Conservation (phyloP, 129 eudicot species). For the Cynara cardunculus region DNA sequence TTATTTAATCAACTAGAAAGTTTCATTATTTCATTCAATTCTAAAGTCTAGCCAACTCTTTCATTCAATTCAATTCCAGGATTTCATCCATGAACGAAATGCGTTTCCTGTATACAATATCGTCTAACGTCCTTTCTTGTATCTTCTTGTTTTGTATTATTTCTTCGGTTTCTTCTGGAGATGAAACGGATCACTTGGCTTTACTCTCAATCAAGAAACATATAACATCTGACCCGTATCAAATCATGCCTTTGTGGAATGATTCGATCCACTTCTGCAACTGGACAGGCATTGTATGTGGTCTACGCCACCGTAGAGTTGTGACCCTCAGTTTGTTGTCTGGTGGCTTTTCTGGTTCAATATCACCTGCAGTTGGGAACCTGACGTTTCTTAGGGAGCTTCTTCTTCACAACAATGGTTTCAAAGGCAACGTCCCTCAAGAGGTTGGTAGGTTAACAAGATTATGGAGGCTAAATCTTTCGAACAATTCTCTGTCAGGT, state of each 20-base stretch:
- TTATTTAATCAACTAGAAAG: no score
- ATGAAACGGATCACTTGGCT: constrained; percentile 8
- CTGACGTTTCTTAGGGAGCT: constrained; percentile 27
- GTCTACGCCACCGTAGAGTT: constrained; percentile 20
- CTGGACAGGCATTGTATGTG: neutral
- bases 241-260: constrained; percentile 12
- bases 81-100: neutral
- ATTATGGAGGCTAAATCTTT: constrained; percentile 11
- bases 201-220: constrained; percentile 12
- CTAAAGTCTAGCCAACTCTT: no score
- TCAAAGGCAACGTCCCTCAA: constrained; percentile 22
- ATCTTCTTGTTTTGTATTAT: neutral
- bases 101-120: neutral
- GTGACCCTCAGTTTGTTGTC: constrained; percentile 20
- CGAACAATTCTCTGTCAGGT: constrained; percentile 29
- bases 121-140: neutral
- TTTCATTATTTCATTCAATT: neutral
- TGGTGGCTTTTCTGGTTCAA: constrained; percentile 18
- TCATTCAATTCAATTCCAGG: no score
- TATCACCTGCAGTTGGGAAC: constrained; percentile 34
- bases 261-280: neutral
- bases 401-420: constrained; percentile 22
- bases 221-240: constrained; percentile 13
- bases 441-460: constrained; percentile 23
- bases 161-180: neutral